Evolutionary conservation across 768 basidiomycete species (phyloP), one percentile per base, ranked within the genome.

Genomic region (Cantharellus anzutake): DNA sequence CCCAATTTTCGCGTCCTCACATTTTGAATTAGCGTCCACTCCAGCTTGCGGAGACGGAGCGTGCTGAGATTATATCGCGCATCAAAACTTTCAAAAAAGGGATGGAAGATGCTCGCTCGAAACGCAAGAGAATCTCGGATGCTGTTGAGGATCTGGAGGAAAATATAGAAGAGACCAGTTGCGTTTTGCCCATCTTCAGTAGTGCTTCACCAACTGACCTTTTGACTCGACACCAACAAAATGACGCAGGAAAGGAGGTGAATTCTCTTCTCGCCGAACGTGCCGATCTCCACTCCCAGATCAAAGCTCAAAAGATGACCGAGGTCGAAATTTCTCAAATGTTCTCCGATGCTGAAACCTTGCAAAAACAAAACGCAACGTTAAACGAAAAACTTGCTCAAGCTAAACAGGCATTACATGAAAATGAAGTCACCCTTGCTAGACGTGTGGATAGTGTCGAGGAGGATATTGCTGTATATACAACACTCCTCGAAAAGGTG

Each of bases 281-380:
- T 63, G 74, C 74, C 35, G 77, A 75, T 59, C 74, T 92, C 35
- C 71, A 73, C 4, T 75, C 77, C 0, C 77, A 83, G 2, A 87
- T 98, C 38, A 83, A 82, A 66, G 79, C 74, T 40, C 96, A 99
- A 69, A 93, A 96, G 66, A 76, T 99, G 51, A 80, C 86, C 1
- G 85, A 86, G 0, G 89, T 93, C 69, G 93, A 99, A 70, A 90
- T 96, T 48, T 71, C 79, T 59, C 82, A 82, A 42, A 93, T 99
- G 88, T 92, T 84, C 65, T 81, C 81, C 3, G 92, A 97, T 64
- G 84, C 90, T 60, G 87, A 92, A 65, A 80, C 75, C 37, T 75
- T 94, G 41, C 73, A 79, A 3, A 78, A 81, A 57, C 84, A 78
- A 64, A 71, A 91, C 59, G 82, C 84, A 63, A 86, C 87, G 62